Conservation (phyloP, 257 asterid genomes). For the Primulina tabacum region DNA sequence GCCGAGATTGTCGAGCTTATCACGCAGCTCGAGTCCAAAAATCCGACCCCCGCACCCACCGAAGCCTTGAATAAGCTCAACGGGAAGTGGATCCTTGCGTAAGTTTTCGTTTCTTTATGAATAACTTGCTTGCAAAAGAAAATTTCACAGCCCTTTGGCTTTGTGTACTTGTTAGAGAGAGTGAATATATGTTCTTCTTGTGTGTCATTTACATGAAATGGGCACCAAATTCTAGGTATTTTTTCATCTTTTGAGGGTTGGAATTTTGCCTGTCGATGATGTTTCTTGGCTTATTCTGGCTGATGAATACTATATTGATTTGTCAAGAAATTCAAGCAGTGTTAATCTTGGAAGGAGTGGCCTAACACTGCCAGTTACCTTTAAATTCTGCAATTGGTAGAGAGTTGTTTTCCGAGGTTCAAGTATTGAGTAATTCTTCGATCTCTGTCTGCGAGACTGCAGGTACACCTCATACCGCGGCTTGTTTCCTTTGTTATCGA, state of each 20-base stretch:
- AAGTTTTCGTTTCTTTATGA: slow-evolving; percentile 22
- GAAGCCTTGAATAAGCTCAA: slow-evolving; percentile 79
- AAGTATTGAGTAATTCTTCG: background rate
- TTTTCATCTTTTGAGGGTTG: background rate
- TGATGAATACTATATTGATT: background rate
- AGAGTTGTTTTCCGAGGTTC: background rate
- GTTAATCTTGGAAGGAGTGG: background rate
- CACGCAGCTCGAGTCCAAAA: slow-evolving; percentile 69
- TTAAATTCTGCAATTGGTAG: background rate
- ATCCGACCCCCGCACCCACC: slow-evolving; percentile 86
- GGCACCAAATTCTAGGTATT: no score
- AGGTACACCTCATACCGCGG: slow-evolving; percentile 83
- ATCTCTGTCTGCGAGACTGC: slow-evolving; percentile 21
- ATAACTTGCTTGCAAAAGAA: background rate
- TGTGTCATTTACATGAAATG: no score
- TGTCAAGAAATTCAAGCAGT: background rate
- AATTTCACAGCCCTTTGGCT: background rate
- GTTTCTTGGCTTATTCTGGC: no score
- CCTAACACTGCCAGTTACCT: background rate
- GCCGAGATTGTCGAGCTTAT: slow-evolving; percentile 90
- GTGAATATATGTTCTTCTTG: background rate
- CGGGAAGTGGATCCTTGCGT: slow-evolving; percentile 96
- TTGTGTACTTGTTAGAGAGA: background rate
- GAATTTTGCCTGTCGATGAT: no score
- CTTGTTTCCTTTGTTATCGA: slow-evolving; percentile 71